phyloP scores from a whole-genome alignment of 2,329 filamentous ascomycete genomes.

The Gaeumannomyces tritici region DNA sequence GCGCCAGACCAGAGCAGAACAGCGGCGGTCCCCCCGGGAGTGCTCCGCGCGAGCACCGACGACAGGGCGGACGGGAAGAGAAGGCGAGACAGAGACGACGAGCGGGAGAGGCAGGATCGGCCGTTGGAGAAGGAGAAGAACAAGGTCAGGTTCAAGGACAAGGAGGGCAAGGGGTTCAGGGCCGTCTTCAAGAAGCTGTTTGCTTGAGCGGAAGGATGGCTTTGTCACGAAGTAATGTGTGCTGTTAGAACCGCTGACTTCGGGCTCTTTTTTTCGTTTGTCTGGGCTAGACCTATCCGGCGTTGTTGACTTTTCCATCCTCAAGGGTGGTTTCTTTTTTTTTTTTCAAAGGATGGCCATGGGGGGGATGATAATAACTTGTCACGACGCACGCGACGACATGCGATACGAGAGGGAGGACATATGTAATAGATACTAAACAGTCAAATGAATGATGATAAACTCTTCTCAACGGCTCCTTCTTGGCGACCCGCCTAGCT shows the following conservation, averaged over 20 bases:
- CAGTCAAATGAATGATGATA: neutral
- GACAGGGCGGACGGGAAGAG: neutral
- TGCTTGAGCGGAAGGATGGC: neutral
- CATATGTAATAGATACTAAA: neutral
- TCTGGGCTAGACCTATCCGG: too few species aligned
- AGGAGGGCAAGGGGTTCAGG: slow-evolving; percentile 7
- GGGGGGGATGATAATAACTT: neutral
- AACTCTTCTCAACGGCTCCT: neutral
- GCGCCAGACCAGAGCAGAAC: neutral
- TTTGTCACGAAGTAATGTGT: neutral
- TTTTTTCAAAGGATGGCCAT: neutral
- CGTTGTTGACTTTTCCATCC: too few species aligned
- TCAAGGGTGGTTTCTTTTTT: too few species aligned
- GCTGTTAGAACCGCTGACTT: too few species aligned
- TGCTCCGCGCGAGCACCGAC: neutral
- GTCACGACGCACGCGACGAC: neutral
- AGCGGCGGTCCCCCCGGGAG: neutral
- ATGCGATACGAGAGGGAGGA: neutral
- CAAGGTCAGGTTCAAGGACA: neutral
- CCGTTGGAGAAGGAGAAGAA: slow-evolving; percentile 5
- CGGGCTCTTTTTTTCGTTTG: neutral
- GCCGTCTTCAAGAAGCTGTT: slow-evolving; percentile 10
- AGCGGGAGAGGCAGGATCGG: neutral
- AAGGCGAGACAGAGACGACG: neutral
- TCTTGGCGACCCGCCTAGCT: too few species aligned